phyloP scores from a whole-genome alignment of 2,329 filamentous ascomycete genomes.

The Periconia digitata region DNA sequence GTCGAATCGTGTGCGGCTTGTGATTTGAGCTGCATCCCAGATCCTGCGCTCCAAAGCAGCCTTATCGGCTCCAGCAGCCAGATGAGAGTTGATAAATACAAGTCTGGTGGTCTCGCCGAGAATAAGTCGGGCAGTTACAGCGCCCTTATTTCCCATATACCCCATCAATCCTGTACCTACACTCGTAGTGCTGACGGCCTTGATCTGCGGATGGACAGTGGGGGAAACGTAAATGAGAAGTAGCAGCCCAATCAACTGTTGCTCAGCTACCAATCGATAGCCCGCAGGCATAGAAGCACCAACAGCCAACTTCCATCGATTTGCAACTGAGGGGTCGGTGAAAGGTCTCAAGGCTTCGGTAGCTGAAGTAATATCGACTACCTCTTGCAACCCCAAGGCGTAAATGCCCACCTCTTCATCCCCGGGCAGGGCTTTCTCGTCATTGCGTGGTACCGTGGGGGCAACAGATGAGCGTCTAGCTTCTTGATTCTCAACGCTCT shows the following conservation, averaged over 20 bases:
- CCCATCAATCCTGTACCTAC: conserved; percentile 90
- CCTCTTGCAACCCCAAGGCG: conserved; percentile 86
- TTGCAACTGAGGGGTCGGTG: conserved; percentile 69
- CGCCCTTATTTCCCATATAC: conserved; percentile 96
- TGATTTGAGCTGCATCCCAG: conserved; percentile 84
- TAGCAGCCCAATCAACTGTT: conserved; percentile 84
- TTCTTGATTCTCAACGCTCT: conserved; percentile 53
- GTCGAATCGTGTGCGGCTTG: conserved; percentile 74
- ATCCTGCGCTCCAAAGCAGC: conserved; percentile 78
- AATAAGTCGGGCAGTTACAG: conserved; percentile 76
- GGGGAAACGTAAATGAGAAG: conserved; percentile 85
- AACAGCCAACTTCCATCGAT: conserved; percentile 79
- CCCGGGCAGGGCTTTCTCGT: conserved; percentile 53
- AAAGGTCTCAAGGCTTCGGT: conserved; percentile 78
- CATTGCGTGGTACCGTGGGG: conserved; percentile 48
- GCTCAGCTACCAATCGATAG: conserved; percentile 74
- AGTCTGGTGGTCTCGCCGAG: conserved; percentile 87
- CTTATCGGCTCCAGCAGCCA: conserved; percentile 83
- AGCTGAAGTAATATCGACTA: conserved; percentile 81
- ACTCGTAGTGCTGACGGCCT: conserved; percentile 76
- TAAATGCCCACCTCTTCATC: conserved; percentile 82
- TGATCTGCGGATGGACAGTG: conserved; percentile 71
- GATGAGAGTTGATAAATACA: conserved; percentile 88
- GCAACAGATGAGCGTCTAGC: conserved; percentile 46
- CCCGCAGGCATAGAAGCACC: conserved; percentile 72